Evolutionary conservation across 176 grass and related monocot genomes (phyloP), one percentile per base, ranked within the genome.

Genomic region (Aegilops umbellulata): DNA sequence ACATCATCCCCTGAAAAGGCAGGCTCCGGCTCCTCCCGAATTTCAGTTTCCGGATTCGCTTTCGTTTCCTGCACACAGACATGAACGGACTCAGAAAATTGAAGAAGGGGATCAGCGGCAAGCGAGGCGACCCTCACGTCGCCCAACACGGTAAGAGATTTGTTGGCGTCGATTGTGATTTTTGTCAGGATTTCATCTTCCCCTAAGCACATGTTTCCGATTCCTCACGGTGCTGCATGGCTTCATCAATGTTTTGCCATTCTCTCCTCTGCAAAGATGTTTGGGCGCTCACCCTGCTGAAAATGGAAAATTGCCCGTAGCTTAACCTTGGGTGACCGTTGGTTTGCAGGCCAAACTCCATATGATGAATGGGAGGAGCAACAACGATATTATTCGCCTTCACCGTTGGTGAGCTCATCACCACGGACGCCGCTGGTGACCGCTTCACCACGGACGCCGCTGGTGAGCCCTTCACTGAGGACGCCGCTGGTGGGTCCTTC

Each of bases 321-420:
- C 47, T 49, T 68, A 34, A 76, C 26, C 13, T 12, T 57, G 27
- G 24, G 34, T 27, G 8, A 16, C 25, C 8, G 27, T 75, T 53
- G 41, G 6, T 27, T 69, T 87, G 76, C 81, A 91, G 89, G 81
- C n/a, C 81, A 91, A 39, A 51, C 87, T 84, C 76, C 74, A 23
- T 76, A 20, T 20, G 53, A 87, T 68, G 87, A 89, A 77, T 80
- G 81, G 86, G 92, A 94, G 71, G 92, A 92, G 82, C 82, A 90
- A 24, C 86, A 89, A 22, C 79, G 14, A 25, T 79, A 89, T 17
- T 92, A 89, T 17, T 92, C 86, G 73, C 68, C 80, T 30, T 91
- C 92, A 7, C 87, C 92, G 8, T 77, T 53, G 26, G 74, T 31
- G 46, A 76, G 15, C 74, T 9, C 44, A 2, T 88, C 92, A 1